Evolutionary conservation across 1,284 basidiomycete genomes (phyloP).

Genomic region (Ganoderma boninense): DNA sequence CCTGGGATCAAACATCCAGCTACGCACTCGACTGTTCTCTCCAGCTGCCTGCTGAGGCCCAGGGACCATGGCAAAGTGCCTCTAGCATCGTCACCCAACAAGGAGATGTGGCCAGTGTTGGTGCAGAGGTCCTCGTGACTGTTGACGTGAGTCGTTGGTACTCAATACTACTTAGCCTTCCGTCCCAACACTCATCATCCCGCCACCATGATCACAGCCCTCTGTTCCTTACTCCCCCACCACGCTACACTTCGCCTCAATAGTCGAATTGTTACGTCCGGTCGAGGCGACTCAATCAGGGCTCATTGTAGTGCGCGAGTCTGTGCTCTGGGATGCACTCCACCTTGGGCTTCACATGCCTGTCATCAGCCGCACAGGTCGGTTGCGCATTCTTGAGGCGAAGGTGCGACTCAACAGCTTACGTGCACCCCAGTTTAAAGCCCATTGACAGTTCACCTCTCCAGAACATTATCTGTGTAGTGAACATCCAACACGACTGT

Average conservation of each 20-base stretch:
- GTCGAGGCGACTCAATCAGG: too few species aligned
- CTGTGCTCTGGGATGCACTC: not conserved
- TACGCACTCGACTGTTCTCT: too few species aligned
- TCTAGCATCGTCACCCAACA: not conserved
- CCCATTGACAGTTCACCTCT: not conserved
- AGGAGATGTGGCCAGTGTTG: too few species aligned
- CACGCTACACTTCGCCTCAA: not conserved
- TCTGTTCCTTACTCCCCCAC: too few species aligned
- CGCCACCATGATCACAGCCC: too few species aligned
- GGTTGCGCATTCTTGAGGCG: not conserved
- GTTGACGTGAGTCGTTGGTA: too few species aligned
- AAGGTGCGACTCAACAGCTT: not conserved
- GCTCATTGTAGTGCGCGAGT: constrained; percentile 7
- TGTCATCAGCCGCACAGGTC: not conserved
- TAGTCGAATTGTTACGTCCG: not conserved
- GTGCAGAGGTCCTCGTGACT: too few species aligned
- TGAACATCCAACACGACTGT: constrained; percentile 33
- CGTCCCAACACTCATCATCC: too few species aligned
- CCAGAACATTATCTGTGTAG: constrained; percentile 16
- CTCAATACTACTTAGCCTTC: too few species aligned
- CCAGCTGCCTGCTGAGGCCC: not conserved
- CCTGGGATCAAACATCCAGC: too few species aligned
- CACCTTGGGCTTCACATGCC: constrained; percentile 1
- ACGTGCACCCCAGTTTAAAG: too few species aligned
- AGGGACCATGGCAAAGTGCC: not conserved